A percentile compares a stretch with the other conserved stretches of the same genome.
These are phyloP conservation scores for Xylariales sp. DNA, from an alignment of 2,329 filamentous ascomycete species.

Conservation along the genomic window DNA sequence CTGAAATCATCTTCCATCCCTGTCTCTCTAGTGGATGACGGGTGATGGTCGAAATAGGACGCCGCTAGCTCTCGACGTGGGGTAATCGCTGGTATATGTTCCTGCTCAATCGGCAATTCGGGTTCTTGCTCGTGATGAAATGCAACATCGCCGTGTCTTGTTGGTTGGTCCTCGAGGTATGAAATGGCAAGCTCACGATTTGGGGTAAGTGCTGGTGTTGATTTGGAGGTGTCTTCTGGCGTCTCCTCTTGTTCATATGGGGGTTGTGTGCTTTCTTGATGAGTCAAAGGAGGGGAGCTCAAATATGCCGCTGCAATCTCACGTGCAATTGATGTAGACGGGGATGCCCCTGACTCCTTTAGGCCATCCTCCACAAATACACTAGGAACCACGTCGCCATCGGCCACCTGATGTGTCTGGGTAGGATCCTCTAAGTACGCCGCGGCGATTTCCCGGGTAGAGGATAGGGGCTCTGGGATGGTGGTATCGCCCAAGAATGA, in stretches of 20 bases:
- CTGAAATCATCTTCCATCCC: slow-evolving; percentile 1
- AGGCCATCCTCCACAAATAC: not conserved
- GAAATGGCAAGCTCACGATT: slow-evolving; percentile 6
- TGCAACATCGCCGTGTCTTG: not conserved
- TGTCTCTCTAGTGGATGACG: not conserved
- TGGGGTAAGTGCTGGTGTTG: not conserved
- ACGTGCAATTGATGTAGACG: slow-evolving; percentile 10
- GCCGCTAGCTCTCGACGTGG: slow-evolving; percentile 12
- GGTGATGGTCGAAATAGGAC: slow-evolving; percentile 12
- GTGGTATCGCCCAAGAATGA: slow-evolving; percentile 17
- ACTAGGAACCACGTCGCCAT: not conserved
- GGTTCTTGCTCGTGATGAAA: slow-evolving; percentile 1
- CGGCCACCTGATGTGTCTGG: not conserved
- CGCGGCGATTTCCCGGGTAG: slow-evolving; percentile 18
- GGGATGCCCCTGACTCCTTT: slow-evolving; percentile 1
- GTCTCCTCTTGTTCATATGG: not conserved
- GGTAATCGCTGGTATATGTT: slow-evolving; percentile 9
- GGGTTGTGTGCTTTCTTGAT: not conserved
- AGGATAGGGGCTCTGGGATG: slow-evolving; percentile 20
- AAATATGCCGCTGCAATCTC: slow-evolving; percentile 15
- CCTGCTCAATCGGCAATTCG: not conserved
- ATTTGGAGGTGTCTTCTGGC: not conserved
- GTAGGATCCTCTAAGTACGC: slow-evolving; percentile 11
- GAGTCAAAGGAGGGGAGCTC: slow-evolving; percentile 7
- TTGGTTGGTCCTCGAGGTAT: slow-evolving; percentile 12